Evolutionary conservation across 1,284 basidiomycete species (phyloP).

Genomic region (Coniferiporia weirii): DNA sequence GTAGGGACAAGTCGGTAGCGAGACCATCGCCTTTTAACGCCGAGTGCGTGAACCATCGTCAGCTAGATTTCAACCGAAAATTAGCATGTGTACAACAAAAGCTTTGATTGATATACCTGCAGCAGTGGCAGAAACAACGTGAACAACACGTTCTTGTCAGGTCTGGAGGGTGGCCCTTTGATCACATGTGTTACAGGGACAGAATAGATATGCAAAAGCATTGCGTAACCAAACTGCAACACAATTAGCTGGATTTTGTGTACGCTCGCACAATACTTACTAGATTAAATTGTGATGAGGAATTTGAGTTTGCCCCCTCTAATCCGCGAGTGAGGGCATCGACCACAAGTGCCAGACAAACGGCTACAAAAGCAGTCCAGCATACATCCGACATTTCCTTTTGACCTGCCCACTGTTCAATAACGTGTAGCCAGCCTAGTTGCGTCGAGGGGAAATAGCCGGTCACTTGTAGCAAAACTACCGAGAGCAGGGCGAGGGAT

Average conservation of each 20-base stretch:
- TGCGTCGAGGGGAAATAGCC: conserved; percentile 33
- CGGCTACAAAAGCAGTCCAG: conserved; percentile 65
- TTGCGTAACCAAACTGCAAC: conserved; percentile 64
- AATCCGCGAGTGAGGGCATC: conserved; percentile 62
- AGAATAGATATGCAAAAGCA: conserved; percentile 67
- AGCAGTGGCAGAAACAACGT: conserved; percentile 65
- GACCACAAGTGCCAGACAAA: conserved; percentile 57
- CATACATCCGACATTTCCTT: conserved; percentile 59
- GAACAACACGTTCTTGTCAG: conserved; percentile 62
- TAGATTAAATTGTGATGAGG: conserved; percentile 59
- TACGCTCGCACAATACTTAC: conserved; percentile 34
- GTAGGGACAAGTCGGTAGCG: conserved; percentile 62
- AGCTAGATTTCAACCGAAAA: conserved; percentile 35
- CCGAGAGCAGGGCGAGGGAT: conserved; percentile 49
- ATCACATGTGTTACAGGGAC: conserved; percentile 52
- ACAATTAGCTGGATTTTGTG: neutral
- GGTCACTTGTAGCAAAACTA: conserved; percentile 54
- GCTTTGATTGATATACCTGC: conserved; percentile 39
- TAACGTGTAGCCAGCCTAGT: conserved; percentile 27
- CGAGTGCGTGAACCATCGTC: conserved; percentile 56
- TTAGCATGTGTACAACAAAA: conserved; percentile 4
- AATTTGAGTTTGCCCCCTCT: conserved; percentile 49
- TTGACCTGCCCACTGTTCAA: conserved; percentile 43
- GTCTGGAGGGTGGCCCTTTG: conserved; percentile 48
- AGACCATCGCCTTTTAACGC: conserved; percentile 55